phyloP scores from a whole-genome alignment of 176 grass and related monocot genomes.

The Bolboschoenus planiculmis region DNA sequence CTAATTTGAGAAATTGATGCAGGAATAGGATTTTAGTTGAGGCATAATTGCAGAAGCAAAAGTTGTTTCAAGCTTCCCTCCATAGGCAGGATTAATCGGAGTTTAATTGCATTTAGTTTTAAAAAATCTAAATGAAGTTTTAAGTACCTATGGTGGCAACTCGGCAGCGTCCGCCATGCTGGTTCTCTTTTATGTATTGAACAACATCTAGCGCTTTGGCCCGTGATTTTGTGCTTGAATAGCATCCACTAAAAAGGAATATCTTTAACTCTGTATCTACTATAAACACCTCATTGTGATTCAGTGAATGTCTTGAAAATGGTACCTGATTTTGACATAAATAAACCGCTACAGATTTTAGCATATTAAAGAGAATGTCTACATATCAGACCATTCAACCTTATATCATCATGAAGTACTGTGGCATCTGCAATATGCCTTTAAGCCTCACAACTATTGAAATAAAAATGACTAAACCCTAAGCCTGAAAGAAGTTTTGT shows the following conservation, averaged over 20 bases:
- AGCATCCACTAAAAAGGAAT: conserved; percentile 70
- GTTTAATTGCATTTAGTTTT: neutral
- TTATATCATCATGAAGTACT: conserved; percentile 17
- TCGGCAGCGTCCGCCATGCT: conserved; percentile 52
- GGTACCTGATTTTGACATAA: conserved; percentile 3
- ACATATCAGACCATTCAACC: neutral
- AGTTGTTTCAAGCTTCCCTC: neutral
- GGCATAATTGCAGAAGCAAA: neutral
- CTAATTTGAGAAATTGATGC: neutral
- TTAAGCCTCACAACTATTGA: neutral
- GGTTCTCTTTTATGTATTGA: conserved; percentile 66
- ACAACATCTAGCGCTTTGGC: conserved; percentile 79
- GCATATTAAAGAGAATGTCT: neutral
- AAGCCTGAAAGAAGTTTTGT: neutral
- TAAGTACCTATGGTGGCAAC: conserved; percentile 62
- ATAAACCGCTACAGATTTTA: neutral
- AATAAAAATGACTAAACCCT: neutral
- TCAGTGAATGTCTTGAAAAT: conserved; percentile 44
- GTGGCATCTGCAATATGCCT: neutral
- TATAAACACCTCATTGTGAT: conserved; percentile 68
- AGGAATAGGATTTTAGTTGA: neutral
- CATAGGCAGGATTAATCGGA: neutral
- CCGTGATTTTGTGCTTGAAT: conserved; percentile 65
- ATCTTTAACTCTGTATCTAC: conserved; percentile 64
- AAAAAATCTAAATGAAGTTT: conserved; percentile 7